Percentiles rank a stretch among this genome's conserved stretches.
Evolutionary conservation across 768 basidiomycete species (phyloP).

Genomic region (Lactarius quietus): DNA sequence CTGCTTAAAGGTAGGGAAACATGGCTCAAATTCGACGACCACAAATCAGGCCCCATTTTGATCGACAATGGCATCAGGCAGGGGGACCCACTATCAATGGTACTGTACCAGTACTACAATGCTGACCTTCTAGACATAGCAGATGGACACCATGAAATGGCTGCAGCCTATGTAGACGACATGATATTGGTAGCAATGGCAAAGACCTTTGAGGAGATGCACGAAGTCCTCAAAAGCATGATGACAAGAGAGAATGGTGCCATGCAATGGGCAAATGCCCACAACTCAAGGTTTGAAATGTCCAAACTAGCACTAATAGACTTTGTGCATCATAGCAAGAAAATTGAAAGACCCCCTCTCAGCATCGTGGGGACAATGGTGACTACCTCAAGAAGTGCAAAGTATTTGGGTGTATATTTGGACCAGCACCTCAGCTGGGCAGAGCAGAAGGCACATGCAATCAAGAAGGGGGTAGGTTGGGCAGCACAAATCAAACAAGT

Average conservation of each 20-base stretch:
- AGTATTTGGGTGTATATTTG: constrained; percentile 8
- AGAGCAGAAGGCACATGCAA: neutral
- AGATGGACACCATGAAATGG: too few relatives aligned
- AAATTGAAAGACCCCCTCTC: neutral
- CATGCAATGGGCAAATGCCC: neutral
- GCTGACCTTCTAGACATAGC: too few relatives aligned
- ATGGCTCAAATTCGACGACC: neutral
- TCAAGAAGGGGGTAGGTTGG: too few relatives aligned
- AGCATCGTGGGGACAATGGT: rapidly evolving
- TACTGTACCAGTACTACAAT: constrained; percentile 9
- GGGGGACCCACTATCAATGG: constrained; percentile 4
- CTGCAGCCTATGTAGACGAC: constrained; percentile 6
- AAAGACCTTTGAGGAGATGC: constrained; percentile 26
- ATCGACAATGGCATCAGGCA: neutral
- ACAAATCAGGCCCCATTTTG: neutral
- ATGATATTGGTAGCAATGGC: constrained; percentile 29
- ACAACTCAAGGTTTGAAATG: constrained; percentile 10
- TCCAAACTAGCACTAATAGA: constrained; percentile 5
- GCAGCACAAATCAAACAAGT: too few relatives aligned
- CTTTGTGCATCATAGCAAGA: neutral
- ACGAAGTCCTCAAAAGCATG: too few relatives aligned
- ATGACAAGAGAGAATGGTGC: too few relatives aligned
- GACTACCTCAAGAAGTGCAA: neutral
- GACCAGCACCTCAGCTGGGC: constrained; percentile 14
- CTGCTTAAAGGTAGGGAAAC: too few relatives aligned